These are phyloP conservation scores for Sporothrix inflata DNA, from an alignment of 2,329 filamentous ascomycete species.

Conservation along the genomic window DNA sequence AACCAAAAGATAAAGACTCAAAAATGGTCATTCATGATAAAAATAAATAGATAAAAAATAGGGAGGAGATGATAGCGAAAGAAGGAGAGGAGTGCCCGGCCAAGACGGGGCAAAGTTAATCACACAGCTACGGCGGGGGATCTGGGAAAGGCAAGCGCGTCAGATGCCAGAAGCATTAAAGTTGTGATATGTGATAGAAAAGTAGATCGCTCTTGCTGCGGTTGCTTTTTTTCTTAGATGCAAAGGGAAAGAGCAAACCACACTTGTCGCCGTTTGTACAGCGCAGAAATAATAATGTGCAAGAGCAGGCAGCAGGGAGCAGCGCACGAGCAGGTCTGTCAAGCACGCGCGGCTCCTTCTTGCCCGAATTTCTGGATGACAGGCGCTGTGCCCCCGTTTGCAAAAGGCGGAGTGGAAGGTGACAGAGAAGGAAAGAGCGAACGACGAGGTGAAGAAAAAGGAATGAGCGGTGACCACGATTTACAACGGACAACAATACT, in stretches of 20 bases:
- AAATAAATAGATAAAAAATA: background rate
- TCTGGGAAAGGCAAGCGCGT: constrained; percentile 6
- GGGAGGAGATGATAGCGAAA: background rate
- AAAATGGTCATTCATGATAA: background rate
- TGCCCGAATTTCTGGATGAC: constrained; percentile 19
- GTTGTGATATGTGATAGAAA: constrained; percentile 17
- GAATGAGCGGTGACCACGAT: background rate
- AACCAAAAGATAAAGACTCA: background rate
- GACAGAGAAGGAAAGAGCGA: background rate
- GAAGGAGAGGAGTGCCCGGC: background rate
- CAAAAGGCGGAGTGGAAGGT: constrained; percentile 10
- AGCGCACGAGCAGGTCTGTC: constrained; percentile 6
- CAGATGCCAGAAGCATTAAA: background rate
- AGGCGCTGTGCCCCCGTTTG: constrained; percentile 13
- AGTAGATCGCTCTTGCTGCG: background rate
- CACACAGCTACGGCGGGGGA: background rate
- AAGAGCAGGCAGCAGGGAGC: background rate
- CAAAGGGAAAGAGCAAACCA: background rate
- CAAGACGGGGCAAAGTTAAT: background rate
- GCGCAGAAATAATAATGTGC: constrained; percentile 5
- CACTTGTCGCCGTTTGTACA: background rate
- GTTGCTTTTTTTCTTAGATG: background rate
- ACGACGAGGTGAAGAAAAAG: background rate
- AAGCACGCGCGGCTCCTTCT: constrained; percentile 18
- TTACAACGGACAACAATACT: background rate